These are phyloP conservation scores for Hysterium pulicare DNA, from an alignment of 2,329 filamentous ascomycete species.

Conservation along the genomic window DNA sequence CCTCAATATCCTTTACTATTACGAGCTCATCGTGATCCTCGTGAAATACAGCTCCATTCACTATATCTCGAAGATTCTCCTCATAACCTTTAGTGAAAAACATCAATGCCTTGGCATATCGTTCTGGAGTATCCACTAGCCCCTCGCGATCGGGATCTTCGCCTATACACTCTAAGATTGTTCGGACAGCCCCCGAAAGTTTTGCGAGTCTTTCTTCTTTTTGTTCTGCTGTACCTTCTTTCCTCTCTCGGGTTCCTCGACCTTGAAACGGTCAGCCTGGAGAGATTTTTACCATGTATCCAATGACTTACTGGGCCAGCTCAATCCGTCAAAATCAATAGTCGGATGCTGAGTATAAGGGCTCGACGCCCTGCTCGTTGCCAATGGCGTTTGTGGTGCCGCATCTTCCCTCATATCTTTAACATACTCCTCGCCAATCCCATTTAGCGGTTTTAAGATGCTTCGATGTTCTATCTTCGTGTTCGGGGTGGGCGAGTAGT, in stretches of 20 bases:
- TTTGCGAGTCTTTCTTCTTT: slow-evolving; percentile 56
- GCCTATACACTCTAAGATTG: slow-evolving; percentile 59
- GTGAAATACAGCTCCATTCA: slow-evolving; percentile 87
- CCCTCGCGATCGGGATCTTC: slow-evolving; percentile 60
- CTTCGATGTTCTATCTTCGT: slow-evolving; percentile 15
- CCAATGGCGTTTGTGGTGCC: slow-evolving; percentile 48
- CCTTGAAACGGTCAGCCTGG: slow-evolving; percentile 38
- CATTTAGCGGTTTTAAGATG: slow-evolving; percentile 16
- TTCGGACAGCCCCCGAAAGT: slow-evolving; percentile 55
- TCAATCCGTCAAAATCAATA: slow-evolving; percentile 55
- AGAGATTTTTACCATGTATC: background rate
- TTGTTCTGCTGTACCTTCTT: slow-evolving; percentile 57
- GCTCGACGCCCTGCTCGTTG: slow-evolving; percentile 50
- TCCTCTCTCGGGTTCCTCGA: slow-evolving; percentile 60
- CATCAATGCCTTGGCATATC: slow-evolving; percentile 89
- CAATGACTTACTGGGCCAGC: slow-evolving; percentile 50
- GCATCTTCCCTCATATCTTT: slow-evolving; percentile 52
- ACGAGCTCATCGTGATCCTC: slow-evolving; percentile 93
- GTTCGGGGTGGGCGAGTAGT: slow-evolving; percentile 21
- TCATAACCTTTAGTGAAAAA: slow-evolving; percentile 93
- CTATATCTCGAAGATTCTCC: slow-evolving; percentile 80
- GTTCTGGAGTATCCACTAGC: slow-evolving; percentile 61
- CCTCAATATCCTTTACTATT: slow-evolving; percentile 90
- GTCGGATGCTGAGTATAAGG: slow-evolving; percentile 51
- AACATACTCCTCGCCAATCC: slow-evolving; percentile 39